phyloP scores from a whole-genome alignment of 345 rosid genomes.

The Cardiospermum halicacabum region DNA sequence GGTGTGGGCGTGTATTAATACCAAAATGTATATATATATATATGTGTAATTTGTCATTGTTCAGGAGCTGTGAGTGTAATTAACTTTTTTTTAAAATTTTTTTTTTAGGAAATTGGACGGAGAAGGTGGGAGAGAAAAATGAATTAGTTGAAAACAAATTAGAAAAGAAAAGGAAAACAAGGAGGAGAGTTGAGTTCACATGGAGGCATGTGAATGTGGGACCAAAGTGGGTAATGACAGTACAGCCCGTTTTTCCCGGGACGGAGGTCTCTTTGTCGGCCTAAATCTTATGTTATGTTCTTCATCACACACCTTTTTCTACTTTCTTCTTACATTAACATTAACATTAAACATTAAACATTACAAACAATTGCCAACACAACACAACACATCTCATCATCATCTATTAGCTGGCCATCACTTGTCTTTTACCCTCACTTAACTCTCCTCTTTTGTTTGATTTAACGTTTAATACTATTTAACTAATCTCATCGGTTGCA shows the following conservation, averaged over 20 bases:
- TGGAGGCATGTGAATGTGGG: slow-evolving; percentile 70
- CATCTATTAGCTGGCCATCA: slow-evolving; percentile 33
- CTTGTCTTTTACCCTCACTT: slow-evolving; percentile 16
- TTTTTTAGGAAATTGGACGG: too few species aligned
- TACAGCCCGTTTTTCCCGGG: slow-evolving; percentile 73
- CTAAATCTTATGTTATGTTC: neutral
- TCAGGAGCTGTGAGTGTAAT: too few species aligned
- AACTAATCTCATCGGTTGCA: neutral
- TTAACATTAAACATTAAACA: too few species aligned
- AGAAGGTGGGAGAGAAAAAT: neutral
- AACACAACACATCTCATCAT: too few species aligned
- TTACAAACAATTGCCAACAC: too few species aligned
- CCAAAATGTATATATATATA: too few species aligned
- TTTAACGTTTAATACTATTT: slow-evolving; percentile 12
- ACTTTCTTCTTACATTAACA: too few species aligned
- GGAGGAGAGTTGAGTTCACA: slow-evolving; percentile 29
- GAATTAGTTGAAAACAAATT: neutral
- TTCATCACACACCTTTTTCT: neutral
- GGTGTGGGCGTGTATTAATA: too few species aligned
- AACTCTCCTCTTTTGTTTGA: slow-evolving; percentile 12
- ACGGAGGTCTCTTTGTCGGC: slow-evolving; percentile 63
- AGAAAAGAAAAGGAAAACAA: slow-evolving; percentile 1
- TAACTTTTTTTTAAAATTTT: too few species aligned
- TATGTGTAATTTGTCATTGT: too few species aligned
- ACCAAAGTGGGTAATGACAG: slow-evolving; percentile 35